Evolutionary conservation across 192 early-diverging fungal species (phyloP).

Genomic region (Lobosporangium transversale): DNA sequence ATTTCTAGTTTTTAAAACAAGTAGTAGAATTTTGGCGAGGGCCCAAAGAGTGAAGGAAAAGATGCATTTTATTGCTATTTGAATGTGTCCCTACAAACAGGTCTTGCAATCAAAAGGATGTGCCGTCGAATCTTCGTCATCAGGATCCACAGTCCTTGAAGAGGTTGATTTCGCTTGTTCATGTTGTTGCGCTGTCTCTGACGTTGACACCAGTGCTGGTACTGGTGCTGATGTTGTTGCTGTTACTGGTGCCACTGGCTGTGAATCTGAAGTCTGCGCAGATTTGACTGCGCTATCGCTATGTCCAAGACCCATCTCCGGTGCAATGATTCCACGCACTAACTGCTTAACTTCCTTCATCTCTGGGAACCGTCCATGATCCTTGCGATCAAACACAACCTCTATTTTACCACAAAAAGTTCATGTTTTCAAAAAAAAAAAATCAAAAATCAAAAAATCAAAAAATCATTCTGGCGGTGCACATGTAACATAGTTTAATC

Average conservation of each 20-base stretch:
- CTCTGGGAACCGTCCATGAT: constrained; percentile 74
- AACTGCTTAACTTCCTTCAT: constrained; percentile 81
- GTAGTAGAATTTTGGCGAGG: neutral
- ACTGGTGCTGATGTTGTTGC: neutral
- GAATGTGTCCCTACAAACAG: constrained; percentile 3
- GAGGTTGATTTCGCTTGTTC: neutral
- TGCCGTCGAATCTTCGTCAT: constrained; percentile 26
- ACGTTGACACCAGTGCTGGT: neutral
- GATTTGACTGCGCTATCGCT: constrained; percentile 70
- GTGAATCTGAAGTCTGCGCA: constrained; percentile 6
- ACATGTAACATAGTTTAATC: neutral
- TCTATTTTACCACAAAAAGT: constrained; percentile 31
- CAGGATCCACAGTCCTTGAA: constrained; percentile 3
- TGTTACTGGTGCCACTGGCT: neutral
- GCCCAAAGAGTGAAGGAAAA: neutral
- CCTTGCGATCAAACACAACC: constrained; percentile 73
- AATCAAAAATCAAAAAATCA: too few species aligned
- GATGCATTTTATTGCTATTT: too few species aligned
- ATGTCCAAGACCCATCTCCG: constrained; percentile 73
- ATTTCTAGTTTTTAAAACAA: neutral
- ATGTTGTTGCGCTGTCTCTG: neutral
- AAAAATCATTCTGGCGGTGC: too few species aligned
- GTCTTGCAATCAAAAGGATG: constrained; percentile 41
- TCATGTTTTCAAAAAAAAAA: too few species aligned
- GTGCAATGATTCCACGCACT: constrained; percentile 69